Conservation (phyloP, 768 basidiomycete genomes). For the Rhizopogon vesiculosus region DNA sequence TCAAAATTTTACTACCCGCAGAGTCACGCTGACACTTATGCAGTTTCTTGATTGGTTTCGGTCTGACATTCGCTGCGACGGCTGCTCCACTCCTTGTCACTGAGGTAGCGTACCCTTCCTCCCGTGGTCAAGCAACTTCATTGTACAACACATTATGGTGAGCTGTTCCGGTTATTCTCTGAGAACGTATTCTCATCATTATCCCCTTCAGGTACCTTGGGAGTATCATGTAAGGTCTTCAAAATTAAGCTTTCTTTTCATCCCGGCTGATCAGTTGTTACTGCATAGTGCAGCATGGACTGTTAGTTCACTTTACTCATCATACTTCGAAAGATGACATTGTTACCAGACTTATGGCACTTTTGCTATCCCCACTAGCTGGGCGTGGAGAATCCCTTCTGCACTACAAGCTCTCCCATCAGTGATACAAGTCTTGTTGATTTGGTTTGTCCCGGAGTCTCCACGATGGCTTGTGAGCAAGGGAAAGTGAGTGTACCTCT, state of each 20-base stretch:
- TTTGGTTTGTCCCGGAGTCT: conserved; percentile 31
- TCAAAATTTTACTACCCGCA: not conserved
- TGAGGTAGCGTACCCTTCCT: conserved; percentile 46
- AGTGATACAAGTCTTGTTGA: conserved; percentile 8
- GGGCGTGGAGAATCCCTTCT: conserved; percentile 15
- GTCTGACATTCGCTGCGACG: conserved; percentile 34
- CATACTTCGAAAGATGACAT: not conserved
- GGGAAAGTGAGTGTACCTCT: conserved; percentile 19
- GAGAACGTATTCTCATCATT: conserved; percentile 6
- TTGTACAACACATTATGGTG: conserved; percentile 42
- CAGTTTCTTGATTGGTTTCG: conserved; percentile 38
- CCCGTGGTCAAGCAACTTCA: conserved; percentile 41
- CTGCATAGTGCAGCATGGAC: conserved; percentile 61
- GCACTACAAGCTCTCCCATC: conserved; percentile 10
- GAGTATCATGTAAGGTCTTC: conserved; percentile 25
- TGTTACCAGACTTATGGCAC: conserved; percentile 13
- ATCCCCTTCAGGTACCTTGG: conserved; percentile 28
- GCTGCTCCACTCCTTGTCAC: conserved; percentile 47
- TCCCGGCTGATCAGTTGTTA: not conserved
- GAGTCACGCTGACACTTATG: not conserved
- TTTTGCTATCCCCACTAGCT: conserved; percentile 7
- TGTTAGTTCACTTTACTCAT: not conserved
- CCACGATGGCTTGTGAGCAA: conserved; percentile 35
- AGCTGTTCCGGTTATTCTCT: not conserved
- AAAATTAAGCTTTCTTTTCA: not conserved